Conservation (phyloP, 2,329 filamentous ascomycete species). For the Coniochaeta sp. region DNA sequence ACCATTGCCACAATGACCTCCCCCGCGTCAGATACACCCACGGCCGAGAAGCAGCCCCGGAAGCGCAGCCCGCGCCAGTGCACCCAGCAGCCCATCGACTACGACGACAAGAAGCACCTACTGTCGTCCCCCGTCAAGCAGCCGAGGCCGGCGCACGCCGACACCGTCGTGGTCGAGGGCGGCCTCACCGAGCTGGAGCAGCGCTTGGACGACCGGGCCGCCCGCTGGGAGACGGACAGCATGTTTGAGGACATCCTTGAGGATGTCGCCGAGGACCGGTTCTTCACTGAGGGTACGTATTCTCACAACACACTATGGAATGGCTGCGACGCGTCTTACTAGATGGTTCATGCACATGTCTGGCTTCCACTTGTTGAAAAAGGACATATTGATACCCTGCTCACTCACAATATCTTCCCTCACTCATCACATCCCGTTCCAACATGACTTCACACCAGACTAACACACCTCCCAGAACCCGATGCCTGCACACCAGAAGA, state of each 20-base stretch:
- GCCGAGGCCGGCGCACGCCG: slow-evolving; percentile 17
- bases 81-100: slow-evolving; percentile 23
- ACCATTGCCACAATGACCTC: not conserved
- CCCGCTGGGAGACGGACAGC: slow-evolving; percentile 58
- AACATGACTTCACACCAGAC: not conserved
- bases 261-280: slow-evolving; percentile 46
- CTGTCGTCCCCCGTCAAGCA: slow-evolving; percentile 26
- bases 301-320: too few relatives aligned
- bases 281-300: slow-evolving; percentile 34
- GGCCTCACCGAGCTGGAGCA: slow-evolving; percentile 38
- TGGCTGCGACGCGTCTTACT: too few relatives aligned
- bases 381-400: too few relatives aligned
- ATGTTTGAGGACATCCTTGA: slow-evolving; percentile 57
- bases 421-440: not conserved
- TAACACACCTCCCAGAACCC: slow-evolving; percentile 23
- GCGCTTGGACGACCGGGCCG: slow-evolving; percentile 41
- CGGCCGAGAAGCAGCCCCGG: not conserved
- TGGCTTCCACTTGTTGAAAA: too few relatives aligned
- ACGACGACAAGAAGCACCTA: slow-evolving; percentile 18
- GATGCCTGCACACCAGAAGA: slow-evolving; percentile 62
- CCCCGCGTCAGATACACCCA: not conserved
- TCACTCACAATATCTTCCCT: not conserved
- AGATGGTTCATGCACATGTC: too few relatives aligned
- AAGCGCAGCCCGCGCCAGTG: slow-evolving; percentile 15
- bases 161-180: not conserved